Conservation (phyloP, 169 alveolate species). For the Prorocentrum cordatum region DNA sequence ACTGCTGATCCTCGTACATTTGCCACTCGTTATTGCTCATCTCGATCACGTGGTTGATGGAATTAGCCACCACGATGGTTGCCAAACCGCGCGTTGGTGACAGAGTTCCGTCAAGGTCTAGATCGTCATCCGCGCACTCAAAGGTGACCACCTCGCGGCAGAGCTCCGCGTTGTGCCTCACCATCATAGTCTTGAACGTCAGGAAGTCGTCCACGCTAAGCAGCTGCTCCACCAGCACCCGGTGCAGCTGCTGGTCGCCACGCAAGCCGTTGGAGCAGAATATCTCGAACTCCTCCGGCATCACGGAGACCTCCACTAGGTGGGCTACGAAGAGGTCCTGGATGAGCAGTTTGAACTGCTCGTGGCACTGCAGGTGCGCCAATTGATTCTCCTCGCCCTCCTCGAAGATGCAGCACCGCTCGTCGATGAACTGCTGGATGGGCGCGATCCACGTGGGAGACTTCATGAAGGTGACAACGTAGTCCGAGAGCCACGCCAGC, state of each 20-base stretch:
- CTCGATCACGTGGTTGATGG: too few species aligned
- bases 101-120: too few species aligned
- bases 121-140: not conserved
- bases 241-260: slow-evolving; percentile 69
- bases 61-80: too few species aligned
- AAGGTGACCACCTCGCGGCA: slow-evolving; percentile 73
- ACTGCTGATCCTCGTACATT: too few species aligned
- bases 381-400: slow-evolving; percentile 76
- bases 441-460: slow-evolving; percentile 62
- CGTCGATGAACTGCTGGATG: slow-evolving; percentile 30
- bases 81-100: too few species aligned
- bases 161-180: slow-evolving; percentile 73
- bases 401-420: slow-evolving; percentile 18
- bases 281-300: slow-evolving; percentile 68
- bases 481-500: slow-evolving; percentile 9
- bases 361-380: slow-evolving; percentile 76
- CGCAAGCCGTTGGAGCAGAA: slow-evolving; percentile 69
- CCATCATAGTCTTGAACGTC: slow-evolving; percentile 75
- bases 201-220: slow-evolving; percentile 78
- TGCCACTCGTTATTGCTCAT: too few species aligned
- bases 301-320: slow-evolving; percentile 70
- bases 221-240: slow-evolving; percentile 74
- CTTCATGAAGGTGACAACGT: not conserved
- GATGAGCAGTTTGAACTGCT: slow-evolving; percentile 27
- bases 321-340: slow-evolving; percentile 68